Conservation (phyloP, 1,139 yeast species). For the Candida sp. region DNA sequence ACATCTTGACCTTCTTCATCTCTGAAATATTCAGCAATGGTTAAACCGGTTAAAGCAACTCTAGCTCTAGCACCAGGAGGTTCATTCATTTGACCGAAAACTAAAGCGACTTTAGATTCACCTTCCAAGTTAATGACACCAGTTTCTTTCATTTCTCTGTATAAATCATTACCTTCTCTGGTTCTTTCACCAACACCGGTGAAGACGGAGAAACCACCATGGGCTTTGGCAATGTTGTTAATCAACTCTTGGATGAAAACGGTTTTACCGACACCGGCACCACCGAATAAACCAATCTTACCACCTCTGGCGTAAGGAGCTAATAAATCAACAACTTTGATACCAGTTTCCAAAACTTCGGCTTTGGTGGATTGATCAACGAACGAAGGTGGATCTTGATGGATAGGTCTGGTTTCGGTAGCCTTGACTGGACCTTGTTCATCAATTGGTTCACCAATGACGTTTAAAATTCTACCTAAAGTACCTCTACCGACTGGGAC, state of each 20-base stretch:
- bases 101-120: conserved; percentile 99
- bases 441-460: conserved; percentile 99
- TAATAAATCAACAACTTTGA: conserved; percentile 98
- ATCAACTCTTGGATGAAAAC: conserved; percentile 99
- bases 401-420: conserved; percentile 94
- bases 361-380: conserved; percentile 97
- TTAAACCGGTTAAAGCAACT: conserved; percentile 99
- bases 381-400: conserved; percentile 95
- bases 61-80: conserved; percentile 99
- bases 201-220: conserved; percentile 99
- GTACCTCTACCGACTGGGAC: conserved; percentile 99
- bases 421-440: conserved; percentile 98
- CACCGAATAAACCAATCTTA: conserved; percentile 99
- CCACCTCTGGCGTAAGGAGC: conserved; percentile 99
- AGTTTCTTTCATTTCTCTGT: conserved; percentile 99
- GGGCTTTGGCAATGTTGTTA: conserved; percentile 99
- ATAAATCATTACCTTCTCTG: conserved; percentile 99
- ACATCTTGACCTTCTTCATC: conserved; percentile 99
- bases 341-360: conserved; percentile 99
- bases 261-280: conserved; percentile 99
- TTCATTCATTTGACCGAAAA: conserved; percentile 99
- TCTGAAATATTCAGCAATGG: conserved; percentile 99
- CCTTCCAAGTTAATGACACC: conserved; percentile 99
- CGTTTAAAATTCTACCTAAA: conserved; percentile 97
- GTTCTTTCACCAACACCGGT: conserved; percentile 99